phyloP scores from a whole-genome alignment of 2,329 filamentous ascomycete species.

The Penicillium crustosum region DNA sequence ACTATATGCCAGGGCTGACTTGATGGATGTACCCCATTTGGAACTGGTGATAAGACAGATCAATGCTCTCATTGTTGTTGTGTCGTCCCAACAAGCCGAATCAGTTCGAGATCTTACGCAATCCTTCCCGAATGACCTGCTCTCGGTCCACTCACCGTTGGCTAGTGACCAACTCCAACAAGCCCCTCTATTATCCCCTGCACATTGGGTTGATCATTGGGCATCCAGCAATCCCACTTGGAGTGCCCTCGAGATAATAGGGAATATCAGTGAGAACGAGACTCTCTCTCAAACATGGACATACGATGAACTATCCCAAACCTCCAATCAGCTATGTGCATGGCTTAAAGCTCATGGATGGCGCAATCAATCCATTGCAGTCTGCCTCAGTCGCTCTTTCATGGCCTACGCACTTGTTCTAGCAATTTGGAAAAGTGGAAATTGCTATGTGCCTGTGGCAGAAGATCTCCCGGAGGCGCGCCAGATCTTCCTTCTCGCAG shows the following conservation, averaged over 20 bases:
- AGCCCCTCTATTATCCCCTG: not conserved
- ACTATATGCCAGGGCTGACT: not conserved
- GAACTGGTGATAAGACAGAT: not conserved
- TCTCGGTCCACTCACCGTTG: not conserved
- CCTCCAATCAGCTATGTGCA: not conserved
- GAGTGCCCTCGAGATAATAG: slow-evolving; percentile 3
- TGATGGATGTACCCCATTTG: not conserved
- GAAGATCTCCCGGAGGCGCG: slow-evolving; percentile 15
- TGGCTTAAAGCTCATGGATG: not conserved
- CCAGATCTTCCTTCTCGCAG: slow-evolving; percentile 2
- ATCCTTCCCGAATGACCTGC: not conserved
- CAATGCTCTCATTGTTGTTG: not conserved
- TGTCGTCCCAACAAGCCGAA: not conserved
- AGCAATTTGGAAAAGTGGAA: slow-evolving; percentile 14
- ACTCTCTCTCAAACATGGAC: slow-evolving; percentile 1
- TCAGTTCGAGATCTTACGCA: not conserved
- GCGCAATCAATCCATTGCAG: slow-evolving; percentile 1
- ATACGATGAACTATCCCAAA: not conserved
- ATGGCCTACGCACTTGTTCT: slow-evolving; percentile 11
- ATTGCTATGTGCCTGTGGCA: slow-evolving; percentile 15
- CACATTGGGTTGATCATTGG: slow-evolving; percentile 7
- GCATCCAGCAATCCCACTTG: not conserved
- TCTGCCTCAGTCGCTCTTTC: slow-evolving; percentile 8
- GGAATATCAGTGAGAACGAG: not conserved
- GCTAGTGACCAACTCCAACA: not conserved